These are phyloP conservation scores for Phaffia australis DNA, from an alignment of 768 basidiomycete genomes.

Conservation along the genomic window DNA sequence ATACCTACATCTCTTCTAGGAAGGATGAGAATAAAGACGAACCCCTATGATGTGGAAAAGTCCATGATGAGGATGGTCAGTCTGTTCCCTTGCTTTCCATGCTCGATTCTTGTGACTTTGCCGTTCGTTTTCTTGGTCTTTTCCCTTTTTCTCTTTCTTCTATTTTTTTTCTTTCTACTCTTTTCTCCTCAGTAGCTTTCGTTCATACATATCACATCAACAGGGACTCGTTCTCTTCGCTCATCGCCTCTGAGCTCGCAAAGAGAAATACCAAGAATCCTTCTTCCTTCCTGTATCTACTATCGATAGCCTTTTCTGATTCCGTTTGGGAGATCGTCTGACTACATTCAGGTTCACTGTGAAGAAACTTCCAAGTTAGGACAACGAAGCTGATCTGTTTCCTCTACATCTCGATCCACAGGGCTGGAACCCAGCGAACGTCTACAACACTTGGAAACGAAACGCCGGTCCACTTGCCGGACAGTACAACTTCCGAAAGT, in stretches of 20 bases:
- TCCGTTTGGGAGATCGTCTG: too few relatives aligned
- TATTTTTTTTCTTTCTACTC: not conserved
- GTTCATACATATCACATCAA: not conserved
- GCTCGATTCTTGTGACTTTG: not conserved
- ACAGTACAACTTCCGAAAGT: constrained; percentile 52
- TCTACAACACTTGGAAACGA: constrained; percentile 80
- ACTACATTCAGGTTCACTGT: too few relatives aligned
- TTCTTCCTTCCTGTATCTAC: too few relatives aligned
- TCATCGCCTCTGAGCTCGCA: too few relatives aligned
- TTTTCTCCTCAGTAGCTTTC: not conserved
- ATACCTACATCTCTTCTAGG: not conserved
- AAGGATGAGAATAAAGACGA: too few relatives aligned
- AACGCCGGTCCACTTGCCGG: constrained; percentile 44
- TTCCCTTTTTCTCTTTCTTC: not conserved
- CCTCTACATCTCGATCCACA: constrained; percentile 34
- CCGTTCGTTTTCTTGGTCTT: not conserved
- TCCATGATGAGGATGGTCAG: constrained; percentile 21
- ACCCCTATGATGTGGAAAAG: not conserved
- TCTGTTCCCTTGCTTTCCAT: not conserved
- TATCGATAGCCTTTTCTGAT: too few relatives aligned
- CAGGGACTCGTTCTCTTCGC: too few relatives aligned
- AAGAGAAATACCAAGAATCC: too few relatives aligned
- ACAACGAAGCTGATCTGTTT: too few relatives aligned
- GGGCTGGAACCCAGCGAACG: constrained; percentile 81
- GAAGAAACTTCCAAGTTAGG: too few relatives aligned